A percentile compares a stretch with the other conserved stretches of the same genome.
Evolutionary conservation across 306 rosid genomes (phyloP).

Genomic region (Cicer bijugum): DNA sequence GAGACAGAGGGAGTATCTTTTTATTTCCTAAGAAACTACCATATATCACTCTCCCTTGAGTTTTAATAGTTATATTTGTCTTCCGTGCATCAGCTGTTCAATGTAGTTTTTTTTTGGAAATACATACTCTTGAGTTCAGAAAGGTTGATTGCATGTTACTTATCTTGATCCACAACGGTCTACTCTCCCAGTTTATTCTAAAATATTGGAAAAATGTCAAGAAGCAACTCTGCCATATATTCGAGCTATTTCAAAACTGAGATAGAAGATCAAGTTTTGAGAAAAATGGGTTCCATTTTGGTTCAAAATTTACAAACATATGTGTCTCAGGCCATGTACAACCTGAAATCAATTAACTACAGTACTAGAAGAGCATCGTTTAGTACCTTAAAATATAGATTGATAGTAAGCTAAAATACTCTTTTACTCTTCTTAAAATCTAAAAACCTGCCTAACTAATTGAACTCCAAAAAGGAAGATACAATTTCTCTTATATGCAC

Average conservation of each 20-base stretch:
- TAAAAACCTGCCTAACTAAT: constrained; percentile 1
- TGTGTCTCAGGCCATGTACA: background rate
- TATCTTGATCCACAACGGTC: constrained; percentile 1
- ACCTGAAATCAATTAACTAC: constrained; percentile 10
- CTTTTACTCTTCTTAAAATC: constrained; percentile 24
- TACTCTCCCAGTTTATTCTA: background rate
- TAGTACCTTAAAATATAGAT: background rate
- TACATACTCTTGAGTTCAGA: background rate
- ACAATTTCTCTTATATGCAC: background rate
- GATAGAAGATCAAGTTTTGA: background rate
- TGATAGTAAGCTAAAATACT: background rate
- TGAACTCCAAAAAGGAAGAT: constrained; percentile 9
- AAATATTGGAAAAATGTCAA: constrained; percentile 11
- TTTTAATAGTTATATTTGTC: background rate
- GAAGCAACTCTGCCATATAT: background rate
- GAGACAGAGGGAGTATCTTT: background rate
- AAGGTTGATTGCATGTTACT: constrained; percentile 19
- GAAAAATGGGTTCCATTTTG: background rate
- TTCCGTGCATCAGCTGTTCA: background rate
- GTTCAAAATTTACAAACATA: background rate
- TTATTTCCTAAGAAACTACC: background rate
- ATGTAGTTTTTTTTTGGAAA: constrained; percentile 2
- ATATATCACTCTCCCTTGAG: background rate
- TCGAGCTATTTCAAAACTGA: background rate
- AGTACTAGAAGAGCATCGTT: background rate